Evolutionary conservation across 768 basidiomycete species (phyloP).

Genomic region (Tricholoma hemisulphureum): DNA sequence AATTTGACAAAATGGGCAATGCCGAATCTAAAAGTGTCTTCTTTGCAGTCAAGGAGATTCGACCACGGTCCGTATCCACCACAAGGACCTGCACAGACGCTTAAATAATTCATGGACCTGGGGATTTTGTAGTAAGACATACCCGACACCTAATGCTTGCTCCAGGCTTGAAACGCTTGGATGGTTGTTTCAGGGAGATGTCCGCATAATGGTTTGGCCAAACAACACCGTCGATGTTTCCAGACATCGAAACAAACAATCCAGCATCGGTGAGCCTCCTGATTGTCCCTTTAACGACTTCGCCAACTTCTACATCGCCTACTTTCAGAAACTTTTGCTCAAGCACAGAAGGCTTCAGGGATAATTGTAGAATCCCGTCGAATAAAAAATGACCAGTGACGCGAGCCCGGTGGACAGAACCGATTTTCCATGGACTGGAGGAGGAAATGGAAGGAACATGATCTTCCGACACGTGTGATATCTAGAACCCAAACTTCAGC

Average conservation of each 20-base stretch:
- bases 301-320: constrained; percentile 79
- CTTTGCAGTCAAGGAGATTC: constrained; percentile 87
- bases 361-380: constrained; percentile 88
- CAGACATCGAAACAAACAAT: constrained; percentile 83
- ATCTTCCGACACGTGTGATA: constrained; percentile 91
- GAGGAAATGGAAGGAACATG: constrained; percentile 77
- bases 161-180: constrained; percentile 85
- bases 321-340: constrained; percentile 86
- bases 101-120: not conserved
- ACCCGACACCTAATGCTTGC: constrained; percentile 83
- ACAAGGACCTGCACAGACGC: constrained; percentile 63
- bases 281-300: constrained; percentile 82
- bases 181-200: constrained; percentile 89
- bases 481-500: constrained; percentile 46
- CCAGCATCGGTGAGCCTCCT: constrained; percentile 79
- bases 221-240: constrained; percentile 86
- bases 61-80: constrained; percentile 76
- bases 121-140: constrained; percentile 20
- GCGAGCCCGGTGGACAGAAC: constrained; percentile 78
- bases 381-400: constrained; percentile 83
- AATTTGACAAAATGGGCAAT: constrained; percentile 61
- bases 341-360: constrained; percentile 77
- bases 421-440: constrained; percentile 80
- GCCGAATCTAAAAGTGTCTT: constrained; percentile 83
- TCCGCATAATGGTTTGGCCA: constrained; percentile 97